phyloP scores from a whole-genome alignment of 805 yeast species.

The Candida silvicultrix region DNA sequence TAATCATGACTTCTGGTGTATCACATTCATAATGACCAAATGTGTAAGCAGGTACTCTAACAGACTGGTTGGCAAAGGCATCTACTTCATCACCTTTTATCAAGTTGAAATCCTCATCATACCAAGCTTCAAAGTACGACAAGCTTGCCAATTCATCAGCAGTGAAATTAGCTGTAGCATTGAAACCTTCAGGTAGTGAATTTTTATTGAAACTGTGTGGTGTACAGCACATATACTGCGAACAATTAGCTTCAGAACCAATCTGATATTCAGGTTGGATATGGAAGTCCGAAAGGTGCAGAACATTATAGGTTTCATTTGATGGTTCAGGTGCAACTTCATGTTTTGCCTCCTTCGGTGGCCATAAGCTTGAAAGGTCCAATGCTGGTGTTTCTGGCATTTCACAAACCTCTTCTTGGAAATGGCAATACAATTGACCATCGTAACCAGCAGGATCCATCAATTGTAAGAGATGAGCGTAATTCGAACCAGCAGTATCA shows the following conservation, averaged over 20 bases:
- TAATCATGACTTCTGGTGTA: constrained; percentile 52
- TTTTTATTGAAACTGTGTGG: constrained; percentile 18
- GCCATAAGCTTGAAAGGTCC: constrained; percentile 39
- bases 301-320: constrained; percentile 27
- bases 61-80: constrained; percentile 18
- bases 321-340: too few species aligned
- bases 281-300: constrained; percentile 66
- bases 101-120: constrained; percentile 19
- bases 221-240: constrained; percentile 54
- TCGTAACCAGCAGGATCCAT: constrained; percentile 49
- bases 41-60: constrained; percentile 44
- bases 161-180: not conserved
- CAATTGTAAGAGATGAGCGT: constrained; percentile 42
- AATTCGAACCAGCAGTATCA: constrained; percentile 39
- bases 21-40: constrained; percentile 60
- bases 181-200: too few species aligned
- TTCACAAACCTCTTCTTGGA: constrained; percentile 39
- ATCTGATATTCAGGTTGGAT: constrained; percentile 46
- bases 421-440: constrained; percentile 59
- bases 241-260: constrained; percentile 55
- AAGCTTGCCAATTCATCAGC: not conserved
- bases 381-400: constrained; percentile 49
- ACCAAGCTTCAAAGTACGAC: constrained; percentile 21
- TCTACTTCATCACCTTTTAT: constrained; percentile 18
- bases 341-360: constrained; percentile 18